These are phyloP conservation scores for Monosporascus sp. DNA, from an alignment of 2,329 filamentous ascomycete genomes.

Conservation along the genomic window DNA sequence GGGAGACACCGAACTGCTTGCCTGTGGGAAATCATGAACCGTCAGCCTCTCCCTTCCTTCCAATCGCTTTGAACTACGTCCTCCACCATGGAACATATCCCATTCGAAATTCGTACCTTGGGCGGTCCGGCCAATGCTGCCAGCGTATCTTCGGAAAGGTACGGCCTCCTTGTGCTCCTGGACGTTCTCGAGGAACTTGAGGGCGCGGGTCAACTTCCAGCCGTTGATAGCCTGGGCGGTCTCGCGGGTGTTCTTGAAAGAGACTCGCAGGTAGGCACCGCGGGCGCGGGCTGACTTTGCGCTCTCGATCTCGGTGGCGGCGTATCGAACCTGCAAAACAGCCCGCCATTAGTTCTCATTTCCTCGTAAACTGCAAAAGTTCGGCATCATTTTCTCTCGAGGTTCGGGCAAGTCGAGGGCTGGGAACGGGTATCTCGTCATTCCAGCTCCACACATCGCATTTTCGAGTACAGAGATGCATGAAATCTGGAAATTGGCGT, in stretches of 20 bases:
- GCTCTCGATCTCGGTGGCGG: constrained; percentile 79
- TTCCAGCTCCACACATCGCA: constrained; percentile 3
- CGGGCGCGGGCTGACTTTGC: constrained; percentile 95
- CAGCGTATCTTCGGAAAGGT: constrained; percentile 96
- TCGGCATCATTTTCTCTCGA: neutral
- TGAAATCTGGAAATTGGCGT: neutral
- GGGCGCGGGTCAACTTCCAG: constrained; percentile 93
- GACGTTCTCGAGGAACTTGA: constrained; percentile 98
- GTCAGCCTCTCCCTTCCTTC: constrained; percentile 12
- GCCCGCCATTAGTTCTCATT: constrained; percentile 13
- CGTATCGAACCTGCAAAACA: constrained; percentile 79
- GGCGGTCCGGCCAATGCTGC: constrained; percentile 89
- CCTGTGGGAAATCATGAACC: constrained; percentile 47
- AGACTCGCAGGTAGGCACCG: constrained; percentile 97
- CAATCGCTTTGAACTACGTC: neutral
- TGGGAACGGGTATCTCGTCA: neutral
- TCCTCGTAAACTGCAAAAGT: neutral
- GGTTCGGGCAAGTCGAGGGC: neutral
- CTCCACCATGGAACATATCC: neutral
- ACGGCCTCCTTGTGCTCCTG: constrained; percentile 95
- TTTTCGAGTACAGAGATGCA: neutral
- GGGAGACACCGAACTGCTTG: constrained; percentile 98
- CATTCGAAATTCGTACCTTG: constrained; percentile 71
- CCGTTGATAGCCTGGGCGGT: constrained; percentile 99
- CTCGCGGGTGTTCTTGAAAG: constrained; percentile 99